Evolutionary conservation across 225 moss, liverwort and hornwort species (phyloP).

Genomic region (Neckera pumila): DNA sequence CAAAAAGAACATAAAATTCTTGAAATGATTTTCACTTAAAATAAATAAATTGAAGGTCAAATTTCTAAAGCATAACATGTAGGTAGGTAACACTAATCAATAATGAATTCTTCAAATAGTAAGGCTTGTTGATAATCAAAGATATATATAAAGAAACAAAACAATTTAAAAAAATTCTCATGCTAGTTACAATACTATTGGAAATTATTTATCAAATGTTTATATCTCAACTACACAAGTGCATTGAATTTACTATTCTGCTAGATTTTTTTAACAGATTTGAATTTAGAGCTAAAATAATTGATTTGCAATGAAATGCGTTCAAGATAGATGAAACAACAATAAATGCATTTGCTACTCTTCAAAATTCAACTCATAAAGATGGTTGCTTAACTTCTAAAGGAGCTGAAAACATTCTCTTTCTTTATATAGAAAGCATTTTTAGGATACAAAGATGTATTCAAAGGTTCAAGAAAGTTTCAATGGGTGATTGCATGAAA

Average conservation of each 20-base stretch:
- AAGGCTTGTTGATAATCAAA: not conserved
- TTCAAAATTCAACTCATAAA: not conserved
- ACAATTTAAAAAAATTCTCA: not conserved
- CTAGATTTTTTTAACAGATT: not conserved
- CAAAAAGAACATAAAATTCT: no score
- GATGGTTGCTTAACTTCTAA: not conserved
- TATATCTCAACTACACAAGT: not conserved
- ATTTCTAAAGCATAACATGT: no score
- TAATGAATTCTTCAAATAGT: not conserved
- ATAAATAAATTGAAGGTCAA: not conserved
- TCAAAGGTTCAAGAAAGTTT: not conserved
- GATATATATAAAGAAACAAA: not conserved
- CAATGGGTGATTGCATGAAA: no score
- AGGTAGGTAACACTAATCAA: not conserved
- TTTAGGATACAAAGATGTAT: not conserved
- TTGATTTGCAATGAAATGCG: not conserved
- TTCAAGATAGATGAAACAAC: not conserved
- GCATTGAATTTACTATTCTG: no score
- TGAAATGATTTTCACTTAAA: not conserved
- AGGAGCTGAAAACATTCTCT: not conserved
- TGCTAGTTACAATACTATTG: not conserved
- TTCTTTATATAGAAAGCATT: fast-evolving
- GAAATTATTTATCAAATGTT: not conserved
- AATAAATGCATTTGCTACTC: not conserved
- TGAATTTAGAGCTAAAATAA: not conserved